Evolutionary conservation across 371 early-diverging fungal genomes (phyloP), one percentile per base, ranked within the genome.

Genomic region (Mortierella sp.): DNA sequence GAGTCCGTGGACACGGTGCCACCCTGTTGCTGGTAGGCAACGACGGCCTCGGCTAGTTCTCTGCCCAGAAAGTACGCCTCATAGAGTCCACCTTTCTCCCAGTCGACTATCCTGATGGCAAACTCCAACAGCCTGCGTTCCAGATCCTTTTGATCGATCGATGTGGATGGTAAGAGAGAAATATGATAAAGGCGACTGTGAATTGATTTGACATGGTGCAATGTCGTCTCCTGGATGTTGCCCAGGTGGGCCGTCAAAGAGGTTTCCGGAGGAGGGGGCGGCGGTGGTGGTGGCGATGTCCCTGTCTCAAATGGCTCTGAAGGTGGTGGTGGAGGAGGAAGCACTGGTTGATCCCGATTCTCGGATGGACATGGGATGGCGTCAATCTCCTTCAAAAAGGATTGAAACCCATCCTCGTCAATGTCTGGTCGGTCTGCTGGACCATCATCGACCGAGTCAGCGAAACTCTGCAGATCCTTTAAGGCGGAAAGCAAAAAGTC

Each of bases 391-490:
- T 63, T 34, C 24, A 72, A 24, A 43, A 72, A 72, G 18, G 73
- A 58, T 19, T 49, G 8, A 21, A 72, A 62, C 23, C 28, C 34
- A 2, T 45, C 34, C 14, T 72, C 67, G 7, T 34, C 34, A 4
- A 34, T 34, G 34, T 34, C 34, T 7, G 34, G 34, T n/a, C n/a
- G n/a, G n/a, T n/a, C n/a, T n/a, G n/a, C n/a, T n/a, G n/a, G n/a
- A n/a, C n/a, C n/a, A n/a, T n/a, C n/a, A n/a, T 53, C 50, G 21
- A 55, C 64, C 14, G 60, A 45, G 38, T 62, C 71, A 23, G 78
- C 70, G 70, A 76, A 70, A 53, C 39, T 49, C 52, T 66, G 70
- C 19, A 76, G 58, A 14, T 76, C 78, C 57, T 76, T 69, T 28
- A 70, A 51, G 6, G 70, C 62, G 12, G 59, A 55, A 2, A 49